Conservation (phyloP, 176 grass and related monocot species). For the Echinochloa phyllopogon region DNA sequence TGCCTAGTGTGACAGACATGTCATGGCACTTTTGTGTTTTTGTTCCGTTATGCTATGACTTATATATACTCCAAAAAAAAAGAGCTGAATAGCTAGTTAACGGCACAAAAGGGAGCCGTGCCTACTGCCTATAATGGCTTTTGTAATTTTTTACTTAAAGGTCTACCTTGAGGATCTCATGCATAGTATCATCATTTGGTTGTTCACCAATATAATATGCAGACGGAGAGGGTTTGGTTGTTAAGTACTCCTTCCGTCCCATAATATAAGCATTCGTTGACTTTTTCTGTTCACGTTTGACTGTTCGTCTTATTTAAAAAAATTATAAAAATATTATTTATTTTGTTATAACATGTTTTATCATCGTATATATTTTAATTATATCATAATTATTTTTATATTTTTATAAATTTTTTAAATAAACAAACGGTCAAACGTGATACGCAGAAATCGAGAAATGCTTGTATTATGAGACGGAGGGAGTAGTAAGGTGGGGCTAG, state of each 20-base stretch:
- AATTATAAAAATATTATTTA: too few relatives aligned
- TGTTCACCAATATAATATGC: slow-evolving; percentile 29
- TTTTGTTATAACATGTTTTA: too few relatives aligned
- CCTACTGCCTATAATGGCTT: slow-evolving; percentile 9
- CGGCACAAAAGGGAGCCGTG: slow-evolving; percentile 36
- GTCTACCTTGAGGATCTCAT: slow-evolving; percentile 26
- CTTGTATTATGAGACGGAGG: too few relatives aligned
- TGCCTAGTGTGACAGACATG: slow-evolving; percentile 33
- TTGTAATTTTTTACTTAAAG: slow-evolving; percentile 32
- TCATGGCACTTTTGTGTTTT: slow-evolving; percentile 40
- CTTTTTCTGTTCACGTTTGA: too few relatives aligned
- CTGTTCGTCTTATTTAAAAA: too few relatives aligned
- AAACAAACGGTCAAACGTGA: too few relatives aligned
- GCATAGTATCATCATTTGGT: slow-evolving; percentile 33
- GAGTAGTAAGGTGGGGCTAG: neutral
- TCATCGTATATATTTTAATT: too few relatives aligned
- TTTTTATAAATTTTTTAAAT: too few relatives aligned
- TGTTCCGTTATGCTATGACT: slow-evolving; percentile 40
- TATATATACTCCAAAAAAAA: neutral
- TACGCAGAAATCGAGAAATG: too few relatives aligned
- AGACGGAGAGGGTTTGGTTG: slow-evolving; percentile 32
- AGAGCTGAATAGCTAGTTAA: slow-evolving; percentile 49
- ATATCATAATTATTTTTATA: too few relatives aligned
- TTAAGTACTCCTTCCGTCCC: too few relatives aligned
- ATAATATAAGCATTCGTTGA: too few relatives aligned